Base-by-base conservation (phyloP, 2,329 filamentous ascomycete genomes). In the Fusarium subtropicale region DNA sequence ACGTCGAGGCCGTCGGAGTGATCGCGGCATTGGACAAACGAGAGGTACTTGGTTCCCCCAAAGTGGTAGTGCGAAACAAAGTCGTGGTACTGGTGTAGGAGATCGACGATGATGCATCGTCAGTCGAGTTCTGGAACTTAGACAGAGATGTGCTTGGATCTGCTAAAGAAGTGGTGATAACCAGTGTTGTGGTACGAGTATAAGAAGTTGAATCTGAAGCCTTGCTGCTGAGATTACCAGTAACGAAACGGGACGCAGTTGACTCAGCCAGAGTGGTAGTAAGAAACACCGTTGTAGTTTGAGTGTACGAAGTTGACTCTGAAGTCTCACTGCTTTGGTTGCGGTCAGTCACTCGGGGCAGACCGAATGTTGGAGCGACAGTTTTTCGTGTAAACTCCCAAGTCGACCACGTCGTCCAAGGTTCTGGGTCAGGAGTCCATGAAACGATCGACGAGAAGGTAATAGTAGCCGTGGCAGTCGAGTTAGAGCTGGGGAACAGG, bases 141-240 rank as follows among this genome's bases (percentile, higher is more conserved):
- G 20, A 38, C 16, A 38, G 44, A 18, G 65, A 71, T 10, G 64
- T 67, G 20, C 47, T 60, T n/a, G 68, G 64, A 8, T 56, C 26
- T 18, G 16, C 22, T 18, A 56, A 30, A 24, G 55, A 48, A 34
- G 59, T 52, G 12, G 46, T 60, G n/a, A 57, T 42, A 5, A 59
- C 55, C 16, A 66, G 20, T 10, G 57, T 65, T 24, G 60, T 56
- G 15, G 61, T 60, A 24, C 46, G 22, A 11, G 60, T 52, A 20
- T 50, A 56, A 8, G 56, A 61, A 20, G 60, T 68, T 8, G 57
- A 33, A 20, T n/a, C 28, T 31, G 56, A 44, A 16, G 53, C 50
- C 22, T 66, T n/a, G 51, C 24, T 8, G 62, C 50, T 75, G 3
- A 68, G 56, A 52, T 75, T 75, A 42, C 56, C 50, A 28, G 30